Percentiles rank a stretch among this genome's conserved stretches.
Conservation (phyloP, 176 grass and related monocot genomes). For the Triticum monococcum region DNA sequence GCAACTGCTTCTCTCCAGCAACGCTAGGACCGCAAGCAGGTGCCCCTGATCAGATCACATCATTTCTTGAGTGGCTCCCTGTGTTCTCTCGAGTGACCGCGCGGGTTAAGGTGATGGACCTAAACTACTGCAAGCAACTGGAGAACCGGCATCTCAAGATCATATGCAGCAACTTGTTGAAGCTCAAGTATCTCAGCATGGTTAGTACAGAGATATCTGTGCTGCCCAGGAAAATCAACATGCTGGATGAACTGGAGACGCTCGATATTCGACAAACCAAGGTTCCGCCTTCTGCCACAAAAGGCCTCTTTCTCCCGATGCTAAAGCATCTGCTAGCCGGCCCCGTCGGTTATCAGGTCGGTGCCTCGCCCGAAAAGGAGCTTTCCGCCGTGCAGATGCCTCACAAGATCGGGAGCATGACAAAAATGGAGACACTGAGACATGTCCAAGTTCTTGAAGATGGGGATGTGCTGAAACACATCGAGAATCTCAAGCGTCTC, state of each 20-base stretch:
- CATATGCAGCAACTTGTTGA: slow-evolving; percentile 20
- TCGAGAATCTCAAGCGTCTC: background rate
- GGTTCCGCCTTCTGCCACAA: background rate
- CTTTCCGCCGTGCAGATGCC: background rate
- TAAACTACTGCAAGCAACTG: slow-evolving; percentile 8
- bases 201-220: background rate
- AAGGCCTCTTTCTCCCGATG: background rate
- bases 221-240: slow-evolving; percentile 1
- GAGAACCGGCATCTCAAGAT: background rate
- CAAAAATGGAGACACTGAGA: background rate
- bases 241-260: slow-evolving; percentile 9
- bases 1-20: background rate
- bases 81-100: background rate
- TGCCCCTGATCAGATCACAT: background rate
- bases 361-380: background rate
- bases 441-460: background rate
- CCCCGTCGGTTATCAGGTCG: background rate
- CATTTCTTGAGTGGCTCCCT: background rate
- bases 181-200: slow-evolving; percentile 36
- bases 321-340: slow-evolving; percentile 34
- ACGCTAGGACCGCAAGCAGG: background rate
- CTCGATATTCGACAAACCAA: slow-evolving; percentile 23
- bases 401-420: background rate
- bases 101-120: slow-evolving; percentile 26
- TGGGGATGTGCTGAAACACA: background rate